A percentile compares a stretch with the other conserved stretches of the same genome.
Conservation (phyloP, 257 asterid species). For the Solanum pennellii region DNA sequence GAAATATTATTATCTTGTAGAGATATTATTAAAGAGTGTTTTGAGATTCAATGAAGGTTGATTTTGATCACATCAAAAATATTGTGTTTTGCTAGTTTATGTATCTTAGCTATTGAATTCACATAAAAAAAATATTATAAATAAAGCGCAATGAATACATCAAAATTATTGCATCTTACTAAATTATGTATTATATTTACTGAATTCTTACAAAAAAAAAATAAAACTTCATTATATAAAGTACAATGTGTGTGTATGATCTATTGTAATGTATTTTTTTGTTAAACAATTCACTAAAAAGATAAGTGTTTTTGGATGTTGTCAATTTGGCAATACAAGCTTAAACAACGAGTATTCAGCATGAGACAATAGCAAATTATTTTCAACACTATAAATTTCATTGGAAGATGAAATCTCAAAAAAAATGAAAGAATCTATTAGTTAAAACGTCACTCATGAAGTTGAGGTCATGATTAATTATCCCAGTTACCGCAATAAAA, state of each 20-base stretch:
- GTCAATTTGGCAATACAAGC: too few species aligned
- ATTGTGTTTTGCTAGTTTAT: too few species aligned
- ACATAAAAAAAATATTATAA: not conserved
- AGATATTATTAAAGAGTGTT: not conserved
- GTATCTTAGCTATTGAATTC: not conserved
- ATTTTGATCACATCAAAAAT: not conserved
- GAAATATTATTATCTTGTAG: not conserved
- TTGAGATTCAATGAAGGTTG: not conserved
- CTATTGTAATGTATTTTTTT: too few species aligned
- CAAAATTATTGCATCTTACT: not conserved
- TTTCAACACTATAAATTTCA: not conserved
- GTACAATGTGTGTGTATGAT: not conserved
- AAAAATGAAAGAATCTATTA: rapidly evolving
- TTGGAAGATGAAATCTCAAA: not conserved
- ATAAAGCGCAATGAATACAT: not conserved
- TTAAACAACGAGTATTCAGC: not conserved
- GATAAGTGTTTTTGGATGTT: not conserved
- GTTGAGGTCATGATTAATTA: not conserved
- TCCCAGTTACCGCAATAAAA: not conserved
- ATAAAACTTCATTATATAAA: too few species aligned
- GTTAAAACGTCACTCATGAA: not conserved
- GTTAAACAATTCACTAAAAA: not conserved
- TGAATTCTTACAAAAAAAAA: not conserved
- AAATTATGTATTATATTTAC: too few species aligned
- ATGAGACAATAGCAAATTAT: not conserved